A percentile compares a stretch with the other conserved stretches of the same genome.
Conservation (phyloP, 345 rosid genomes). For the Raphanus sativus region DNA sequence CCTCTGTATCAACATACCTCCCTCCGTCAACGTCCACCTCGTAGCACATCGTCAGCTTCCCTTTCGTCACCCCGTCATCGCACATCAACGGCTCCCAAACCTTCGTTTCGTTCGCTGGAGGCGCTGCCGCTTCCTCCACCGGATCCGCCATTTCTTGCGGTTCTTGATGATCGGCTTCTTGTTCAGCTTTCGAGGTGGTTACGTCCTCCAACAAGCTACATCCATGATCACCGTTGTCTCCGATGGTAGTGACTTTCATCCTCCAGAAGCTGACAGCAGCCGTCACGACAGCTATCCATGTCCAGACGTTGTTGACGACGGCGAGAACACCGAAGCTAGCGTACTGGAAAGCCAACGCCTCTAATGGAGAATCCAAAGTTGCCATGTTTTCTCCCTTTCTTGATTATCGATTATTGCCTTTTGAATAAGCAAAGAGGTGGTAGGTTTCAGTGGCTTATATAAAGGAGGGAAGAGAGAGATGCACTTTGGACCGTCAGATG, state of each 20-base stretch:
- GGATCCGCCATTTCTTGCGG: constrained; percentile 10
- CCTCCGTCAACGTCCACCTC: constrained; percentile 23
- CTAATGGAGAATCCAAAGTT: constrained; percentile 48
- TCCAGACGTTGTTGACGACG: constrained; percentile 57
- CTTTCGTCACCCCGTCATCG: constrained; percentile 39
- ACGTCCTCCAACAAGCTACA: constrained; percentile 12
- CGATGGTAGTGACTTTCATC: constrained; percentile 41
- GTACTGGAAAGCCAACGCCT: constrained; percentile 49
- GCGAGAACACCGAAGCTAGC: constrained; percentile 49
- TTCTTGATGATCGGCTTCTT: background rate
- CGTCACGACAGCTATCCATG: constrained; percentile 67
- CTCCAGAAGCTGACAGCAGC: constrained; percentile 79
- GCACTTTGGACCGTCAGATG: constrained; percentile 40
- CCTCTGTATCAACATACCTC: constrained; percentile 24
- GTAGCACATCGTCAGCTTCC: constrained; percentile 53
- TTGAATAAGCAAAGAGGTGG: constrained; percentile 4
- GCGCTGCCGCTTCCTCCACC: background rate
- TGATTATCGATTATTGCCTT: background rate
- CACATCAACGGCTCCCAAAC: constrained; percentile 19
- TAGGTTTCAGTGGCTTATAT: constrained; percentile 3
- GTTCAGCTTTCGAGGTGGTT: constrained; percentile 3
- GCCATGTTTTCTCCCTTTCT: constrained; percentile 25
- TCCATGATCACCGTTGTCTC: background rate
- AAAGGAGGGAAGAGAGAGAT: constrained; percentile 14
- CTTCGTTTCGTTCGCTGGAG: background rate